A percentile compares a stretch with the other conserved stretches of the same genome.
phyloP scores from a whole-genome alignment of 257 asterid genomes.

The Jasminum sambac region DNA sequence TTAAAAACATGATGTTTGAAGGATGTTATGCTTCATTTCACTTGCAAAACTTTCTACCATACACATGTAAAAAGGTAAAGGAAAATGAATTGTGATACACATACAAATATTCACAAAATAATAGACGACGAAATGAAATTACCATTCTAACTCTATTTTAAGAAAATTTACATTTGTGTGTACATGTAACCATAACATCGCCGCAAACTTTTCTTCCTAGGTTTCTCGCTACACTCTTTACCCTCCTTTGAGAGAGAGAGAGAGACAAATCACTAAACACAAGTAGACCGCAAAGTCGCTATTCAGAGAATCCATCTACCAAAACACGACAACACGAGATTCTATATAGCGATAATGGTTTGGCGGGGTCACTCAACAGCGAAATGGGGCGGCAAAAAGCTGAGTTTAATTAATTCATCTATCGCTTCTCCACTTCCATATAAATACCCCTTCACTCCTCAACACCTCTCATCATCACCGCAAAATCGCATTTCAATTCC shows the following conservation, averaged over 20 bases:
- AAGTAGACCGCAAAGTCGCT: background rate
- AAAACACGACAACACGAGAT: background rate
- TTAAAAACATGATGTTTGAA: too few relatives aligned
- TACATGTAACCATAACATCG: too few relatives aligned
- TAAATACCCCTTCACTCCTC: conserved; percentile 41
- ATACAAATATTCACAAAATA: too few relatives aligned
- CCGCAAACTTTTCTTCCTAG: too few relatives aligned
- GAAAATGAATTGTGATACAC: too few relatives aligned
- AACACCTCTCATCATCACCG: conserved; percentile 19
- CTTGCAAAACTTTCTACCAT: too few relatives aligned
- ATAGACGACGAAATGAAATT: too few relatives aligned
- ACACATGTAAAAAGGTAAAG: too few relatives aligned
- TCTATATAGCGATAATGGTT: background rate
- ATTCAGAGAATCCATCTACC: background rate
- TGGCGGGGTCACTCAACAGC: conserved; percentile 19
- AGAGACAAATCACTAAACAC: background rate
- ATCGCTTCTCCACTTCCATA: conserved; percentile 13
- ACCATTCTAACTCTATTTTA: too few relatives aligned
- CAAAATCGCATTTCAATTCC: background rate
- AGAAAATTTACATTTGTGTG: too few relatives aligned
- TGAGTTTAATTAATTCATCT: conserved; percentile 18
- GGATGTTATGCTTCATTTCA: too few relatives aligned
- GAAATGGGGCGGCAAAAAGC: conserved; percentile 42
- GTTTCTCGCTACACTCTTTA: too few relatives aligned
- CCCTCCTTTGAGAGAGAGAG: background rate